These are phyloP conservation scores for Claviceps pusilla DNA, from an alignment of 2,329 filamentous ascomycete genomes.

Conservation along the genomic window DNA sequence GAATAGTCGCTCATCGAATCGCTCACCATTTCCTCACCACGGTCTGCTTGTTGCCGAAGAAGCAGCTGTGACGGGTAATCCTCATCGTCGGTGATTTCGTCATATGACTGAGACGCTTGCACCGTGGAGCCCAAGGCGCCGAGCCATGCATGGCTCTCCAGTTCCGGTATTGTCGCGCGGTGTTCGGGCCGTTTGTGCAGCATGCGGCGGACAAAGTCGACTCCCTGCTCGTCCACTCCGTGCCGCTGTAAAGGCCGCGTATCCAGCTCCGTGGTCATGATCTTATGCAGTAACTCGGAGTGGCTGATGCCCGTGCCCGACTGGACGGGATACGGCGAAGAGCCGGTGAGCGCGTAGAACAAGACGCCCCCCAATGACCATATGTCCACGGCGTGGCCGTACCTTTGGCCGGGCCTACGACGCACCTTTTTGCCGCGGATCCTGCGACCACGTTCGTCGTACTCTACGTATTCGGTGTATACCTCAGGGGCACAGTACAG, in stretches of 20 bases:
- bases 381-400: slow-evolving; percentile 84
- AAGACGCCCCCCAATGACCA: slow-evolving; percentile 93
- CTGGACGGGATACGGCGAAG: slow-evolving; percentile 67
- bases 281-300: slow-evolving; percentile 64
- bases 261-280: slow-evolving; percentile 67
- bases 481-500: slow-evolving; percentile 95
- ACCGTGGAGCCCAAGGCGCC: slow-evolving; percentile 16
- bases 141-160: slow-evolving; percentile 66
- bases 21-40: slow-evolving; percentile 25
- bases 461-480: slow-evolving; percentile 58
- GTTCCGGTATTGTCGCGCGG: slow-evolving; percentile 58
- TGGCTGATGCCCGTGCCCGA: slow-evolving; percentile 62
- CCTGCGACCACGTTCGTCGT: slow-evolving; percentile 54
- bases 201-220: slow-evolving; percentile 66
- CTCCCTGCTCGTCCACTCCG: slow-evolving; percentile 48
- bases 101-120: slow-evolving; percentile 31
- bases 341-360: slow-evolving; percentile 68
- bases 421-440: slow-evolving; percentile 48
- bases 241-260: slow-evolving; percentile 43
- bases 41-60: slow-evolving; percentile 9
- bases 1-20: slow-evolving; percentile 48
- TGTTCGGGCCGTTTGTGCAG: slow-evolving; percentile 63
- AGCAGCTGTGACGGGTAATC: slow-evolving; percentile 45
- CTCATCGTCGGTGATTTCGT: slow-evolving; percentile 48
- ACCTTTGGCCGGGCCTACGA: slow-evolving; percentile 47